Base-by-base conservation (phyloP, 345 rosid genomes). In the Kernera saxatilis region DNA sequence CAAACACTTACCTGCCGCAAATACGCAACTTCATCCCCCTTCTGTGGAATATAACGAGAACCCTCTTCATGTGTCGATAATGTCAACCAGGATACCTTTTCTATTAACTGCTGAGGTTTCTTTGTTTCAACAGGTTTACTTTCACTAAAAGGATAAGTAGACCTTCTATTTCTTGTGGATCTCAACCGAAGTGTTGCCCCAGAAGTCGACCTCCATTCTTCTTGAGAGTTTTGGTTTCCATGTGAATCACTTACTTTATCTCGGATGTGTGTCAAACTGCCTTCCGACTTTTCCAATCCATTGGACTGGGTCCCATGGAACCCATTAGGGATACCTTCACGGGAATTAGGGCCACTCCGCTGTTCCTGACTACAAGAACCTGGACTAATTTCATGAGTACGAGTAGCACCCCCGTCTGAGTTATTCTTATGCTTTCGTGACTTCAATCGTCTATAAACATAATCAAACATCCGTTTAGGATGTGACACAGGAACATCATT, bases 41-140 rank as follows among this genome's bases (percentile, higher is more conserved):
- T 85, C 64, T 95, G 99, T 25, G 99, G 99, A 75, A 92, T 92
- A 77, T 88, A 95, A 49, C 87, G 93, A 36, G 88, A 85, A 33
- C 98, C 98, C 80, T 95, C 91, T 78, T 89, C 97, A 37, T 90
- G 92, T 58, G 71, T 75, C 58, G 88, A 81, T 75, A 95, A 66
- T 85, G 91, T 82, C 73, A 95, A 79, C 99, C 99, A 95, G 8
- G 97, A 86, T 15, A 75, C 81, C 76, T 80, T 84, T 70, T 84
- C 90, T 25, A 64, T 58, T 10, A 87, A 66, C 59, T 82, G 92
- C 53, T 76, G 80, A 22, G 80, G 74, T 73, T 81, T 86, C 77
- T 78, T 83, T 75, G 69, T 72, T 63, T 87, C 84, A 55, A 77
- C 49, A 53, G 86, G 87, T 77, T 84, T 82, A 19, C 74, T 67